Evolutionary conservation across 495 filamentous ascomycete species (phyloP), one percentile per base, ranked within the genome.

Genomic region (Neurospora sp.): DNA sequence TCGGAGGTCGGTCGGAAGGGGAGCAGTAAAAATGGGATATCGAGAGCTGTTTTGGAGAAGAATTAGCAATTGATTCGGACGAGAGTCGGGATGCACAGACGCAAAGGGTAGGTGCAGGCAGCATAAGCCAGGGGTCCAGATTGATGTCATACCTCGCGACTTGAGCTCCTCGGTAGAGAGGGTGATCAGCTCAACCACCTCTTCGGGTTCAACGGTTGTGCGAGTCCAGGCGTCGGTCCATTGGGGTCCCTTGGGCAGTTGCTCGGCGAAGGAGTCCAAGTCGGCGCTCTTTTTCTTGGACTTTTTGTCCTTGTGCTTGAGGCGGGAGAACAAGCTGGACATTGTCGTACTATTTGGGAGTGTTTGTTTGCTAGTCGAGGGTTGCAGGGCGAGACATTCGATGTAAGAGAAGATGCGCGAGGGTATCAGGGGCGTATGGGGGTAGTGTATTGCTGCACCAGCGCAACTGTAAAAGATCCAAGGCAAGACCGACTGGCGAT

Each of bases 1-100:
- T 99, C 94, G 72, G 94, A 93, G 71, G 90, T 92, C 7, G 96
- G 96, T 74, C 96, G 90, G 82, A 97, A 99, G 9, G 96, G 96
- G n/a, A 99, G 88, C 22, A 99, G 90, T 69, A 98, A 85, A 81
- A 99, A 97, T 1, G 96, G 96, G 72, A 92, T 91, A 79, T 96
- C 91, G 75, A 98, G 89, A 74, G 90, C 94, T 96, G 74, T 53
- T 78, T 76, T 20, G 73, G 27, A 76, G 40, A 73, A 1, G 2
- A 74, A 74, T 87, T 80, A 86, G 83, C 77, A 69, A 69, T 73
- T 20, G 69, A 27, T 71, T 71, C 53, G 70, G 73, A 78, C 78
- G 73, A 39, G 20, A 70, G 27, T 65, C 53, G 27, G 53, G 53
- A 4, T 65, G 53, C 46, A 37, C 70, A 31, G 71, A 61, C 53